Base-by-base conservation (phyloP, 257 asterid species). In the Solanum bukasovii region DNA sequence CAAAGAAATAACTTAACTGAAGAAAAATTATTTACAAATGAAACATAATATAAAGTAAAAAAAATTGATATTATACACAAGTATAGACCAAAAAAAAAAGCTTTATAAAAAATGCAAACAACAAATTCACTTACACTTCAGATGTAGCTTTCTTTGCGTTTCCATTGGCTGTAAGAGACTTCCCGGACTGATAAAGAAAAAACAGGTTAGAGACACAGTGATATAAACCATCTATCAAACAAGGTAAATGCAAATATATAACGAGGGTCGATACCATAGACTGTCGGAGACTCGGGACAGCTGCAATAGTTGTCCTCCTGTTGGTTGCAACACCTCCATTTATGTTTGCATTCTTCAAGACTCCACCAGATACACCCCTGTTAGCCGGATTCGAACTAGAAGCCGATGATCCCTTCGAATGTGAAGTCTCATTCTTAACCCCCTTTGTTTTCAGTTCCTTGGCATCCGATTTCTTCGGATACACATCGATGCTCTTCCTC, bases 401-500 rank as follows among this genome's bases (percentile, higher is more conserved):
- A 52, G 52, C 65, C 2, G 31, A 40, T 74, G 59, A 83, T 86
- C 92, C 92, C 44, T 91, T 93, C 1, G 49, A 7, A 71, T 14
- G n/a, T 71, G 78, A 31, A 70, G 91, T 84, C 84, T 90, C 94
- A 40, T 87, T 87, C 83, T 86, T 93, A 6, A 91, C 90, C 70
- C 89, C 93, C 81, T 87, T 91, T 27, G 87, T 87, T 83, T 65
- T 92, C 86, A 75, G 20, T n/a, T 88, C 90, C 73, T 70, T 93
- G n/a, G 91, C 88, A 31, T 93, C 91, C 16, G 91, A 86, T 85
- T 92, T 93, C 49, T 63, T 77, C 4, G 96, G 93, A 88, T 87
- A 85, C 67, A 86, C 89, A 87, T 95, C 96, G 23, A 90, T 86
- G 89, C 98, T 73, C 88, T 92, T 89, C 84, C 89, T 93, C 93